These are phyloP conservation scores for Neurospora tetrasperma DNA, from an alignment of 495 filamentous ascomycete genomes.

Conservation along the genomic window DNA sequence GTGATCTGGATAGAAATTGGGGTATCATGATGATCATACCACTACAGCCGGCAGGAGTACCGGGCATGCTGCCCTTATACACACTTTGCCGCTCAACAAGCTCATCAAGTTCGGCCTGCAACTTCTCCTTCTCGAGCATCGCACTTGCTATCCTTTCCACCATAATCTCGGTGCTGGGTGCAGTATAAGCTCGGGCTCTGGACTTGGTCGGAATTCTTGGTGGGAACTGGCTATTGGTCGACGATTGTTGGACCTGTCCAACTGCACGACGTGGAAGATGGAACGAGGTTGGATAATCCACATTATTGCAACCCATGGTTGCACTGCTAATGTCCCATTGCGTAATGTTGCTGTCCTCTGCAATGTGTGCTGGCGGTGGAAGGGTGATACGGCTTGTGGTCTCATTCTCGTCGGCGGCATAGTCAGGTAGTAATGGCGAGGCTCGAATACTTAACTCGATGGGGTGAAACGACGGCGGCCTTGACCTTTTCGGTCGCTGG, in stretches of 20 bases:
- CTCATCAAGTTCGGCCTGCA: slow-evolving; percentile 44
- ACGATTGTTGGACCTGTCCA: slow-evolving; percentile 19
- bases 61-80: slow-evolving; percentile 39
- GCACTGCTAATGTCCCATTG: slow-evolving; percentile 24
- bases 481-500: slow-evolving; percentile 6
- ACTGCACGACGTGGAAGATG: slow-evolving; percentile 38
- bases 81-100: slow-evolving; percentile 43
- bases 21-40: not conserved
- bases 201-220: slow-evolving; percentile 24
- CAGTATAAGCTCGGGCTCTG: slow-evolving; percentile 22
- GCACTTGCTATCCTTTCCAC: slow-evolving; percentile 43
- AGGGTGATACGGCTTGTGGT: slow-evolving; percentile 23
- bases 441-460: slow-evolving; percentile 69
- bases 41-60: slow-evolving; percentile 24
- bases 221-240: slow-evolving; percentile 11
- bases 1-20: not conserved
- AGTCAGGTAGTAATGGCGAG: slow-evolving; percentile 49
- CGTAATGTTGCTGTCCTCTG: slow-evolving; percentile 21
- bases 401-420: slow-evolving; percentile 25
- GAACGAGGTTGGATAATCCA: slow-evolving; percentile 41
- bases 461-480: slow-evolving; percentile 47
- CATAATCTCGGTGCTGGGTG: slow-evolving; percentile 29
- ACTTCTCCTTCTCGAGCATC: slow-evolving; percentile 39
- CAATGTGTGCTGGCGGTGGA: slow-evolving; percentile 30
- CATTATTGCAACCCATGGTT: slow-evolving; percentile 26